A percentile compares a stretch with the other conserved stretches of the same genome.
Evolutionary conservation across 148 eudicot genomes (phyloP).

Genomic region (Rhododendron henanense): DNA sequence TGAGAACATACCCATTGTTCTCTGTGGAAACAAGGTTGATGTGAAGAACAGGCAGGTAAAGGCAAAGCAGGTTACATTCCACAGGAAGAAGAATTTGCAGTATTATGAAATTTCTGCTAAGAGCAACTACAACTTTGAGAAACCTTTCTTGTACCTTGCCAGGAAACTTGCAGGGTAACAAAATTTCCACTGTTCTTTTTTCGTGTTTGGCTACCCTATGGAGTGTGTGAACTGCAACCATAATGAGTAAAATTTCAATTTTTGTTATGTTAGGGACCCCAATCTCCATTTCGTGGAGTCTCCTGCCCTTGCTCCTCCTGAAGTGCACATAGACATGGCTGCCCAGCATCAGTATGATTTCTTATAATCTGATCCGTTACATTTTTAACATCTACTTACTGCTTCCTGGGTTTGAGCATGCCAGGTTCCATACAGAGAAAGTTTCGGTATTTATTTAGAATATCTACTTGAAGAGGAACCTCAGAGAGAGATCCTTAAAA

Average conservation of each 20-base stretch:
- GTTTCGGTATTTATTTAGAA: background rate
- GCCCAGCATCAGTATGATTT: slow-evolving; percentile 18
- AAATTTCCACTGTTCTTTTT: background rate
- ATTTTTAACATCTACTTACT: background rate
- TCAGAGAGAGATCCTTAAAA: background rate
- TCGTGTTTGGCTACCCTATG: background rate
- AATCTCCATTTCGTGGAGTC: slow-evolving; percentile 18
- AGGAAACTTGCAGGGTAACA: slow-evolving; percentile 18
- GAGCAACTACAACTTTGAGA: slow-evolving; percentile 20
- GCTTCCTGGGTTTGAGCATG: background rate
- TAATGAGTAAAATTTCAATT: background rate
- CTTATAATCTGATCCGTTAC: background rate
- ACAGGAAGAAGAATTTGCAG: slow-evolving; percentile 24
- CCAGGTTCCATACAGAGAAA: background rate
- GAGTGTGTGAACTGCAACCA: background rate
- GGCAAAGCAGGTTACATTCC: slow-evolving; percentile 27
- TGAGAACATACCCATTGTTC: slow-evolving; percentile 20
- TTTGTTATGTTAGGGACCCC: slow-evolving; percentile 12
- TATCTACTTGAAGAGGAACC: background rate
- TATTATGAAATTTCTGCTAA: slow-evolving; percentile 18
- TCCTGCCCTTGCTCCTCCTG: slow-evolving; percentile 23
- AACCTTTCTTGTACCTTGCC: slow-evolving; percentile 22
- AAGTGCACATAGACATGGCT: slow-evolving; percentile 21
- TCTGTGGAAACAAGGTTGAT: slow-evolving; percentile 21
- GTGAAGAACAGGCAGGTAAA: slow-evolving; percentile 25